phyloP scores from a whole-genome alignment of 768 basidiomycete genomes.

The Leccinum imitatum region DNA sequence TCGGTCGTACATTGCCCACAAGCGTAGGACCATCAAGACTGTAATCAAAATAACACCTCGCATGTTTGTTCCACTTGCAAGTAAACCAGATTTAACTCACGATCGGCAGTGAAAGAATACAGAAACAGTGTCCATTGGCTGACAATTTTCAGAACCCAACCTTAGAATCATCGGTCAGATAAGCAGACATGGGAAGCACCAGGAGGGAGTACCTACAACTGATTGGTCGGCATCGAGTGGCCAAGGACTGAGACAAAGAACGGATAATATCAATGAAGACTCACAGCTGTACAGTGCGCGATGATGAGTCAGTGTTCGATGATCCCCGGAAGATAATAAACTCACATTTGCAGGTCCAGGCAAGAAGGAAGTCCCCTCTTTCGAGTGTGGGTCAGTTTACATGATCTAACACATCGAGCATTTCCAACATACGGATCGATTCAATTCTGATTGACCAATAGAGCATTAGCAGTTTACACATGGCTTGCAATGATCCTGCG shows the following conservation, averaged over 20 bases:
- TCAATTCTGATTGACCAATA: background rate
- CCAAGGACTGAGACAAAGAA: background rate
- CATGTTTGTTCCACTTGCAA: no score
- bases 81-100: background rate
- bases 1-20: background rate
- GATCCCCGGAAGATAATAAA: background rate
- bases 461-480: no score
- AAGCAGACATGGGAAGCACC: background rate
- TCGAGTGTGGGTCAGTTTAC: background rate
- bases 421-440: background rate
- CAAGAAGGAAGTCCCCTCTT: background rate
- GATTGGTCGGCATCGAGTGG: background rate
- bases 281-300: background rate
- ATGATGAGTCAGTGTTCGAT: background rate
- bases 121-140: background rate
- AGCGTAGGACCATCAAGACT: background rate
- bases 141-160: background rate
- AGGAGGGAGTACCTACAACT: background rate
- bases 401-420: background rate
- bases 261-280: background rate
- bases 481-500: no score
- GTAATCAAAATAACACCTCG: background rate
- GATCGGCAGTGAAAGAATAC: background rate
- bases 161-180: background rate
- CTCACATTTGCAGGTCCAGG: background rate